Evolutionary conservation across 495 filamentous ascomycete genomes (phyloP).

Genomic region (Clavariopsis aquatica): DNA sequence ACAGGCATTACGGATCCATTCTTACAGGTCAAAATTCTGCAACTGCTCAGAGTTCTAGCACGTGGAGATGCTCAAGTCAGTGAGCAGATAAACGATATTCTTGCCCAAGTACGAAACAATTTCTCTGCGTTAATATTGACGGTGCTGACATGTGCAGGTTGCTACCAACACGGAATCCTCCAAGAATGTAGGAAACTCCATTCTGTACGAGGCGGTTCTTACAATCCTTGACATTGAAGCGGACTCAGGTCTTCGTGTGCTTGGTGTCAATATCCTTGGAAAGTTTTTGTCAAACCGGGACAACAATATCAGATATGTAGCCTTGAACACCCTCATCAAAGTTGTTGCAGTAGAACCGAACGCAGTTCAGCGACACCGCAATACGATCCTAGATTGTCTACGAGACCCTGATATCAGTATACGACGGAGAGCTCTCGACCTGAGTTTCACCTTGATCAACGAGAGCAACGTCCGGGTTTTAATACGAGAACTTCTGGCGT

Average conservation of each 20-base stretch:
- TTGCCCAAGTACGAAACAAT: slow-evolving; percentile 63
- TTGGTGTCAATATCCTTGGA: slow-evolving; percentile 96
- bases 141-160: slow-evolving; percentile 51
- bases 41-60: slow-evolving; percentile 78
- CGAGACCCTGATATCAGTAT: slow-evolving; percentile 99
- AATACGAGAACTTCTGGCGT: slow-evolving; percentile 87
- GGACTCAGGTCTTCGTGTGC: slow-evolving; percentile 86
- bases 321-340: slow-evolving; percentile 95
- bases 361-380: slow-evolving; percentile 93
- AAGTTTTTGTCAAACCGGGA: slow-evolving; percentile 97
- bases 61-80: slow-evolving; percentile 86
- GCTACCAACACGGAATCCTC: slow-evolving; percentile 97
- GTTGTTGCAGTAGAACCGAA: slow-evolving; percentile 98
- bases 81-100: slow-evolving; percentile 96
- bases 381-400: slow-evolving; percentile 94
- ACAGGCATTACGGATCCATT: slow-evolving; percentile 99
- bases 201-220: slow-evolving; percentile 94
- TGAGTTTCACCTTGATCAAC: slow-evolving; percentile 97
- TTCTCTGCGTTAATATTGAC: neutral
- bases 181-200: slow-evolving; percentile 98
- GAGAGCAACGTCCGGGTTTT: slow-evolving; percentile 92
- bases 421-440: slow-evolving; percentile 85
- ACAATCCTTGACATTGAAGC: slow-evolving; percentile 98
- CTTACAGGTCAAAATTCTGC: slow-evolving; percentile 92
- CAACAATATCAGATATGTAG: slow-evolving; percentile 99